A percentile compares a stretch with the other conserved stretches of the same genome.
Conservation (phyloP, 2,329 filamentous ascomycete species). For the Alternaria gaisen region DNA sequence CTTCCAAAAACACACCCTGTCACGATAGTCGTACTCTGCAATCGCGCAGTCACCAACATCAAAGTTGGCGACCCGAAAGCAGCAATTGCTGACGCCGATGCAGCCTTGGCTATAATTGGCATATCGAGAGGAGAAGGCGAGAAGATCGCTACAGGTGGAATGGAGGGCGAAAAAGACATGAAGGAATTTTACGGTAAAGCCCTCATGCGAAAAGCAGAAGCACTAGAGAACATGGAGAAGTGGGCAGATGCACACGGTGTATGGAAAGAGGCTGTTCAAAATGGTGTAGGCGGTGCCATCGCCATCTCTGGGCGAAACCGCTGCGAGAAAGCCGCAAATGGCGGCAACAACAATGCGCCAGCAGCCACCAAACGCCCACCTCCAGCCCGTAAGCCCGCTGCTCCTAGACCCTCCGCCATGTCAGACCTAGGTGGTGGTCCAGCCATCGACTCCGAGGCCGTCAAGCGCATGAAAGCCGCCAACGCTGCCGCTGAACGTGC, state of each 20-base stretch:
- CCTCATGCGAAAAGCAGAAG: constrained; percentile 92
- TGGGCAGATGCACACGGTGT: constrained; percentile 83
- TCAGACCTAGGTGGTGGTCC: constrained; percentile 51
- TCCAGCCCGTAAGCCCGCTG: constrained; percentile 41
- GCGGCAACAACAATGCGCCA: constrained; percentile 29
- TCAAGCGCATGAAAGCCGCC: constrained; percentile 80
- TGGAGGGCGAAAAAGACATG: constrained; percentile 78
- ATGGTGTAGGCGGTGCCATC: constrained; percentile 82
- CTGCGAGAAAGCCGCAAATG: constrained; percentile 82
- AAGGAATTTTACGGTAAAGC: constrained; percentile 93
- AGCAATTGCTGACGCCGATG: constrained; percentile 84
- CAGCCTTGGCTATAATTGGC: constrained; percentile 81
- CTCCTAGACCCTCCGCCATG: constrained; percentile 53
- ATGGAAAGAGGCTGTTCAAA: constrained; percentile 85
- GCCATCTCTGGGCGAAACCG: constrained; percentile 86
- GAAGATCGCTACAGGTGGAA: constrained; percentile 71
- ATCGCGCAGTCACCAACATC: constrained; percentile 86
- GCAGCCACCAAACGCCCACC: constrained; percentile 30
- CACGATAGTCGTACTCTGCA: constrained; percentile 87
- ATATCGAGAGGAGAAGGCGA: constrained; percentile 80
- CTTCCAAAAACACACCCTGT: constrained; percentile 84
- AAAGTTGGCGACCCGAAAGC: constrained; percentile 93
- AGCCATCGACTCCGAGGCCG: constrained; percentile 73
- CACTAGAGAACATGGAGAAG: constrained; percentile 92
- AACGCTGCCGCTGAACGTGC: constrained; percentile 85